Evolutionary conservation across 306 rosid species (phyloP).

Genomic region (Psophocarpus tetragonolobus): DNA sequence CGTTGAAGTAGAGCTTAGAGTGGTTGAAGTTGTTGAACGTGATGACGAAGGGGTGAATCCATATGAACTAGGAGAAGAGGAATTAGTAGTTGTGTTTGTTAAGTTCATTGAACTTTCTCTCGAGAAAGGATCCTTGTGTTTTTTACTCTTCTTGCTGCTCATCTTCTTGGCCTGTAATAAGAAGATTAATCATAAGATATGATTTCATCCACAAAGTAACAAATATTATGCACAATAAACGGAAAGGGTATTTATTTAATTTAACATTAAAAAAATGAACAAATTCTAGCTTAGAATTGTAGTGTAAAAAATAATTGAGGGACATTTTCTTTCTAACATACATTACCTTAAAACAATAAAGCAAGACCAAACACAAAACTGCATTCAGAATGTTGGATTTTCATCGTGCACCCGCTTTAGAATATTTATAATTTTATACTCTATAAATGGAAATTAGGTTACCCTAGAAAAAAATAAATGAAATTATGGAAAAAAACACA

Average conservation of each 20-base stretch:
- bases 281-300: not conserved
- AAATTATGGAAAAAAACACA: too few species aligned
- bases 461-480: too few species aligned
- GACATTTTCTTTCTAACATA: not conserved
- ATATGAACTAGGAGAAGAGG: slow-evolving; percentile 8
- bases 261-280: not conserved
- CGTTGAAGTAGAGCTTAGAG: not conserved
- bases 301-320: too few species aligned
- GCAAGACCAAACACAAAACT: not conserved
- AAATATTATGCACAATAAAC: not conserved
- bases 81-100: slow-evolving; percentile 5
- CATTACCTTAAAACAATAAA: not conserved
- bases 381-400: not conserved
- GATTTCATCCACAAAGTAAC: not conserved
- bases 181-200: not conserved
- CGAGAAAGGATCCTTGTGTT: not conserved
- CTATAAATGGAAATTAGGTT: too few species aligned
- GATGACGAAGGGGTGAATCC: slow-evolving; percentile 19
- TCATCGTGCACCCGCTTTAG: not conserved
- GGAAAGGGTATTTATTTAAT: not conserved
- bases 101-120: not conserved
- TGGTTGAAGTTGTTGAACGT: not conserved
- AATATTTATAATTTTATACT: too few species aligned
- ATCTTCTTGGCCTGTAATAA: slow-evolving; percentile 37
- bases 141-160: slow-evolving; percentile 9